A percentile compares a stretch with the other conserved stretches of the same genome.
Conservation (phyloP, 2,329 filamentous ascomycete genomes). For the Cytospora paraplurivora region DNA sequence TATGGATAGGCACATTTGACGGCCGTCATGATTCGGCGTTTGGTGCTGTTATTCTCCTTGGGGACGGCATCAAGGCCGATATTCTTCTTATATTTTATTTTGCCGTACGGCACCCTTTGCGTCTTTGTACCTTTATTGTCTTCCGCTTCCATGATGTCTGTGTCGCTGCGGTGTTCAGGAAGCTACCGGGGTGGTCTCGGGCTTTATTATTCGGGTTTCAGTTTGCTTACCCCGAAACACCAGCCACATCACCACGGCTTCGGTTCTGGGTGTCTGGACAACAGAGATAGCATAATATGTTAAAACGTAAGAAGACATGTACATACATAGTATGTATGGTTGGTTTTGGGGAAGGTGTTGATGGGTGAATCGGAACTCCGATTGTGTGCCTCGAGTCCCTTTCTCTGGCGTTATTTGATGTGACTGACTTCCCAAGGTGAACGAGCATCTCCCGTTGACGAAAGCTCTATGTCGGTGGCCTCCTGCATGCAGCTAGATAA, state of each 20-base stretch:
- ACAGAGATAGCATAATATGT: conserved; percentile 18
- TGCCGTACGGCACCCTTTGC: conserved; percentile 6
- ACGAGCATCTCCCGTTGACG: no score
- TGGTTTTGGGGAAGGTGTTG: conserved; percentile 5
- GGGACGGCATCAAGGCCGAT: conserved; percentile 22
- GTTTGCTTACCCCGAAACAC: conserved; percentile 21
- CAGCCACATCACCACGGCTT: conserved; percentile 5
- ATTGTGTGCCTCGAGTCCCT: conserved; percentile 6
- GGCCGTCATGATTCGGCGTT: conserved; percentile 27
- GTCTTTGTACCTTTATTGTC: not conserved
- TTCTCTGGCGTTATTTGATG: not conserved
- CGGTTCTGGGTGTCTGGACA: conserved; percentile 16
- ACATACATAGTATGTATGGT: conserved; percentile 18
- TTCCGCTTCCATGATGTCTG: conserved; percentile 5
- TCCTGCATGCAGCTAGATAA: no score
- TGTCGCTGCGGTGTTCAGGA: conserved; percentile 4
- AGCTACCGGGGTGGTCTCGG: not conserved
- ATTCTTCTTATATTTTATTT: conserved; percentile 15
- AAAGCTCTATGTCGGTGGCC: no score
- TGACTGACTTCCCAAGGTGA: not conserved
- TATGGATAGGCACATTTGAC: conserved; percentile 6
- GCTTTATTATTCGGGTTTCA: conserved; percentile 1
- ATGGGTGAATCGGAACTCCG: conserved; percentile 15
- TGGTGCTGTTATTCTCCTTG: conserved; percentile 7
- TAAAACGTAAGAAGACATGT: conserved; percentile 15